These are phyloP conservation scores for Cystoderma amianthinum DNA, from an alignment of 768 basidiomycete species.

Conservation along the genomic window DNA sequence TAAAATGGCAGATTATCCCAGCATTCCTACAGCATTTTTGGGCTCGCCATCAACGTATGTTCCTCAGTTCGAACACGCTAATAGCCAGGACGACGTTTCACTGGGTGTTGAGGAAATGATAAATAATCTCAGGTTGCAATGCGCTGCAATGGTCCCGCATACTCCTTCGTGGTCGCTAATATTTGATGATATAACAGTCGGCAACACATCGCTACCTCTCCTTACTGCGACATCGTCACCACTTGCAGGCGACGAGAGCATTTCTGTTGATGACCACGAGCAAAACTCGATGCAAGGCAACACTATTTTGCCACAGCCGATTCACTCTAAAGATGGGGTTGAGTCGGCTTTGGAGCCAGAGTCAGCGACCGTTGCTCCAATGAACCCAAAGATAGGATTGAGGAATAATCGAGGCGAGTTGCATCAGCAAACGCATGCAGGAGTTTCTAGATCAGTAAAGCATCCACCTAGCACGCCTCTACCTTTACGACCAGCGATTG, in stretches of 20 bases:
- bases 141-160: constrained; percentile 12
- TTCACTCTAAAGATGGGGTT: background rate
- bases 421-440: too few species aligned
- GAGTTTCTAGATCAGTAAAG: too few species aligned
- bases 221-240: background rate
- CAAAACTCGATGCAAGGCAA: too few species aligned
- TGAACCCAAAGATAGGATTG: too few species aligned
- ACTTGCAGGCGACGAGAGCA: too few species aligned
- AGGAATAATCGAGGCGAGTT: too few species aligned
- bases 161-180: background rate
- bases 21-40: constrained; percentile 35
- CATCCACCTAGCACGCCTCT: too few species aligned
- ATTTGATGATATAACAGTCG: background rate
- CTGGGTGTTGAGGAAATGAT: constrained; percentile 38
- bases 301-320: too few species aligned
- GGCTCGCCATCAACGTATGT: constrained; percentile 32
- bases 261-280: too few species aligned
- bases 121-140: constrained; percentile 32
- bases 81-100: constrained; percentile 13
- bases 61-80: constrained; percentile 22
- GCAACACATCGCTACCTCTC: background rate
- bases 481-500: constrained; percentile 11
- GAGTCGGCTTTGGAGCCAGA: too few species aligned
- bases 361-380: too few species aligned
- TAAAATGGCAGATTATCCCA: constrained; percentile 24